Percentiles rank a stretch among this genome's conserved stretches.
phyloP scores from a whole-genome alignment of 2,329 filamentous ascomycete species.

The Fusarium chaquense region DNA sequence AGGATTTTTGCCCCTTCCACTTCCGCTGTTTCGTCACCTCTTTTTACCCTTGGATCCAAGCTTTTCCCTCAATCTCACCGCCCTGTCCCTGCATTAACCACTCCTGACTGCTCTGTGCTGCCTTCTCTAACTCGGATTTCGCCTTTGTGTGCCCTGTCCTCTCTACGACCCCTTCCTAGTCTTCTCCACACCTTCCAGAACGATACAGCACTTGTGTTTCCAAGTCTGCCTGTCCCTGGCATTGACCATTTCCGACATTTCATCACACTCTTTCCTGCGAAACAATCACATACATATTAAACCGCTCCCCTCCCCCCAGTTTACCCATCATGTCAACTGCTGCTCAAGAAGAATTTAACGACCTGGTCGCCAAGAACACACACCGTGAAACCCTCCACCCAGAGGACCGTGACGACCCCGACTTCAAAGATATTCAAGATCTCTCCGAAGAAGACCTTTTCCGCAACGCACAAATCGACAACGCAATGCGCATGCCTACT shows the following conservation, averaged over 20 bases:
- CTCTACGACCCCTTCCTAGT: conserved; percentile 23
- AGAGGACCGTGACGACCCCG: conserved; percentile 67
- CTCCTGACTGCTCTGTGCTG: conserved; percentile 21
- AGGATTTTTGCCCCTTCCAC: conserved; percentile 31
- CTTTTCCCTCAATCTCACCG: conserved; percentile 43
- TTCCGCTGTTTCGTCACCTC: conserved; percentile 35
- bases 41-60: conserved; percentile 40
- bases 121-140: conserved; percentile 42
- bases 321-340: conserved; percentile 66
- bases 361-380: conserved; percentile 69
- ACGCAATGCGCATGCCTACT: conserved; percentile 73
- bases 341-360: conserved; percentile 76
- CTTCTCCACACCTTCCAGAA: conserved; percentile 53
- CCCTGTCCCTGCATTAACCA: conserved; percentile 35
- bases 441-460: conserved; percentile 68
- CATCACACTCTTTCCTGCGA: conserved; percentile 29
- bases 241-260: conserved; percentile 35
- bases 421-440: conserved; percentile 63
- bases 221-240: conserved; percentile 33
- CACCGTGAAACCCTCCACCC: conserved; percentile 62
- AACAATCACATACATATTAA: conserved; percentile 45
- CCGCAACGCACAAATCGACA: conserved; percentile 68
- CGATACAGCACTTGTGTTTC: conserved; percentile 46
- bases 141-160: conserved; percentile 44
- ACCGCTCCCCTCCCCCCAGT: conserved; percentile 22